A percentile compares a stretch with the other conserved stretches of the same genome.
These are phyloP conservation scores for Clavispora santaluciae DNA, from an alignment of 805 yeast genomes.

Conservation along the genomic window DNA sequence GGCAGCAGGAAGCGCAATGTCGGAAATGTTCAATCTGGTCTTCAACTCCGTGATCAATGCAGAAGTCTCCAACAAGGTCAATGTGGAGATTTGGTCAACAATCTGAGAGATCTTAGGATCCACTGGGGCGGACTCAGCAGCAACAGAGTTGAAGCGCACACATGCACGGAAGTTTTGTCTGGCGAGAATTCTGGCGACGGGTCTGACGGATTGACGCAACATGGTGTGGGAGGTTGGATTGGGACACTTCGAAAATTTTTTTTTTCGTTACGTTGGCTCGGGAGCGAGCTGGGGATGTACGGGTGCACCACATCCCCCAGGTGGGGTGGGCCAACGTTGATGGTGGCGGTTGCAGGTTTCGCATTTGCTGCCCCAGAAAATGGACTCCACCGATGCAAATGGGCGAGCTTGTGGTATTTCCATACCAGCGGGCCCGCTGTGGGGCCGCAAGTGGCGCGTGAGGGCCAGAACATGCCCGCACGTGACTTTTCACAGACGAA, in stretches of 20 bases:
- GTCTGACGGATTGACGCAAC: slow-evolving; percentile 38
- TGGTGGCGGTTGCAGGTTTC: neutral
- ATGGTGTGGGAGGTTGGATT: slow-evolving; percentile 8
- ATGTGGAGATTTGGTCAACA: slow-evolving; percentile 84
- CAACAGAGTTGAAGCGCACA: slow-evolving; percentile 47
- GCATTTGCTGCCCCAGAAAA: too few relatives aligned
- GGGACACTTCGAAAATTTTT: slow-evolving; percentile 9
- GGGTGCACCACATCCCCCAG: slow-evolving; percentile 12
- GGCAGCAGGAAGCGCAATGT: slow-evolving; percentile 71
- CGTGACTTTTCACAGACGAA: too few relatives aligned
- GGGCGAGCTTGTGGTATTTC: too few relatives aligned
- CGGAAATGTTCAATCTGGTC: slow-evolving; percentile 85
- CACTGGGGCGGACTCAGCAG: slow-evolving; percentile 47
- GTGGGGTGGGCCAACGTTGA: neutral
- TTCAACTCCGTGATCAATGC: slow-evolving; percentile 74
- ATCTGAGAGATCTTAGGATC: slow-evolving; percentile 85
- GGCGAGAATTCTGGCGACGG: slow-evolving; percentile 29
- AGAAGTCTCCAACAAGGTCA: slow-evolving; percentile 94
- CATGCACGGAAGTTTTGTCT: slow-evolving; percentile 20
- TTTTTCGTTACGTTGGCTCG: neutral
- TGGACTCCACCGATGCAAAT: too few relatives aligned
- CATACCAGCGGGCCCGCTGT: too few relatives aligned
- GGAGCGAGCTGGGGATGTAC: slow-evolving; percentile 8
- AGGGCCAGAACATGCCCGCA: too few relatives aligned
- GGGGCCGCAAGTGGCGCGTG: too few relatives aligned